A percentile compares a stretch with the other conserved stretches of the same genome.
Evolutionary conservation across 148 eudicot genomes (phyloP).

Genomic region (Rhododendron ferrugineum): DNA sequence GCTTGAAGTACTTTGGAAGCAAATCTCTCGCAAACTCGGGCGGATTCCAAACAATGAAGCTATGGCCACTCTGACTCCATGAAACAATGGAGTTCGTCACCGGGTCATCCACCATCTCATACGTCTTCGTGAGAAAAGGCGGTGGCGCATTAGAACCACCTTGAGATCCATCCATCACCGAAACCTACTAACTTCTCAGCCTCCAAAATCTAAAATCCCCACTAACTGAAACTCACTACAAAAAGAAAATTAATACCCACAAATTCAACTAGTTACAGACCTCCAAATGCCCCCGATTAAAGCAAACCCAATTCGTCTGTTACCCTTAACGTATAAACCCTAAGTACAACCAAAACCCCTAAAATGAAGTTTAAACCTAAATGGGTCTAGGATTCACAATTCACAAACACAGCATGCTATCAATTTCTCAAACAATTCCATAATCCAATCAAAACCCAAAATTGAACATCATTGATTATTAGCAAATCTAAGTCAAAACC

Average conservation of each 20-base stretch:
- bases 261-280: not conserved
- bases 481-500: not conserved
- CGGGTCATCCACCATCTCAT: constrained; percentile 50
- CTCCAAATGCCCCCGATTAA: not conserved
- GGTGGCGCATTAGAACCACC: constrained; percentile 37
- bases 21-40: constrained; percentile 46
- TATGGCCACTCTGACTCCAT: constrained; percentile 42
- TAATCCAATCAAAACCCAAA: not conserved
- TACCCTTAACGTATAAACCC: not conserved
- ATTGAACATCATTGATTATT: not conserved
- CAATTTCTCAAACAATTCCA: not conserved
- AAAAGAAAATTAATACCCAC: not conserved
- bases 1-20: constrained; percentile 52
- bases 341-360: not conserved
- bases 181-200: not conserved
- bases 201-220: not conserved
- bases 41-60: constrained; percentile 52
- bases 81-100: constrained; percentile 33
- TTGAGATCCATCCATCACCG: constrained; percentile 34
- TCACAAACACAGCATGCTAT: not conserved
- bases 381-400: not conserved
- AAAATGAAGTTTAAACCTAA: not conserved
- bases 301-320: not conserved
- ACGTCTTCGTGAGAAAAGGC: constrained; percentile 42
- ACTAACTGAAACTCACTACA: not conserved